A percentile compares a stretch with the other conserved stretches of the same genome.
phyloP scores from a whole-genome alignment of 805 yeast species.

The Spathaspora gorwiae region DNA sequence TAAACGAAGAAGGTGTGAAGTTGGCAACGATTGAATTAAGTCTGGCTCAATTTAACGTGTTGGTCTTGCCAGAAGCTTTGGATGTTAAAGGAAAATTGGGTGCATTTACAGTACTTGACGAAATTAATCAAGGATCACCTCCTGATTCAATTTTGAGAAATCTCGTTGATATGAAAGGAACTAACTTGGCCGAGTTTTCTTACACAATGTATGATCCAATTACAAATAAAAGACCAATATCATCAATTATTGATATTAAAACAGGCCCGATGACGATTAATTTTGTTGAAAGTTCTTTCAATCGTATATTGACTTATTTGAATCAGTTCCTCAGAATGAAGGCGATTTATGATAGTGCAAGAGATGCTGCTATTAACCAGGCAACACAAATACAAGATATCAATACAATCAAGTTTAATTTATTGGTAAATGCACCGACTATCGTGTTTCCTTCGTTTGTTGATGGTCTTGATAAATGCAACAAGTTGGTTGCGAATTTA shows the following conservation, averaged over 20 bases:
- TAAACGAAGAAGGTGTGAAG: slow-evolving; percentile 80
- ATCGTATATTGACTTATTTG: slow-evolving; percentile 60
- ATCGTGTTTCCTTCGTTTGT: slow-evolving; percentile 67
- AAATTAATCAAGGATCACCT: slow-evolving; percentile 59
- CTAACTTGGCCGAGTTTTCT: slow-evolving; percentile 71
- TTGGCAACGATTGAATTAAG: slow-evolving; percentile 75
- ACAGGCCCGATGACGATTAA: slow-evolving; percentile 74
- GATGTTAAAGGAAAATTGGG: slow-evolving; percentile 71
- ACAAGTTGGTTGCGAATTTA: slow-evolving; percentile 27
- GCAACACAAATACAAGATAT: slow-evolving; percentile 55
- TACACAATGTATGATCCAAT: slow-evolving; percentile 74
- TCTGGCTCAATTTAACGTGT: slow-evolving; percentile 63
- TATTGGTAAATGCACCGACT: slow-evolving; percentile 76
- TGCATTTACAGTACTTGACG: slow-evolving; percentile 73
- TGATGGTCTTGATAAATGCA: slow-evolving; percentile 24
- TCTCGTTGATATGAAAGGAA: slow-evolving; percentile 75
- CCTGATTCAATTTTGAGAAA: slow-evolving; percentile 56
- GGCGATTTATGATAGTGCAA: slow-evolving; percentile 79
- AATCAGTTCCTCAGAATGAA: slow-evolving; percentile 82
- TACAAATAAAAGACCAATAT: slow-evolving; percentile 46
- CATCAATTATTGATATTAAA: slow-evolving; percentile 54
- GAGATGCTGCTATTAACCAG: slow-evolving; percentile 83
- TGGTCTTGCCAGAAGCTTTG: slow-evolving; percentile 72
- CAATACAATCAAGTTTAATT: slow-evolving; percentile 59
- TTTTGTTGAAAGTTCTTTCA: slow-evolving; percentile 77